These are phyloP conservation scores for Evernia prunastri DNA, from an alignment of 495 filamentous ascomycete species.

Conservation along the genomic window DNA sequence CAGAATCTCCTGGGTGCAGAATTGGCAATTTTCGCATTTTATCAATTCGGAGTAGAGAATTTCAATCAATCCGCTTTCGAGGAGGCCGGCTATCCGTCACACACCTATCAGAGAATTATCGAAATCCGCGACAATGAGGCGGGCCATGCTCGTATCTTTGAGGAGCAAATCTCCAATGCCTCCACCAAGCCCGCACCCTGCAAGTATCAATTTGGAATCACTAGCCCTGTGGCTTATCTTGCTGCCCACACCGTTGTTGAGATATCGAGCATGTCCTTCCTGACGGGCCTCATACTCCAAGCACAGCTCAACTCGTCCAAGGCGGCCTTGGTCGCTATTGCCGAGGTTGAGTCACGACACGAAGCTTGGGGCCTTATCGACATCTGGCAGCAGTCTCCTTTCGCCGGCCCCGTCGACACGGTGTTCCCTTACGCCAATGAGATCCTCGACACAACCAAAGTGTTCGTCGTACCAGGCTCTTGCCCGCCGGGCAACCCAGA, in stretches of 20 bases:
- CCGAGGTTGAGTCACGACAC: slow-evolving; percentile 44
- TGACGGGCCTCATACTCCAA: slow-evolving; percentile 44
- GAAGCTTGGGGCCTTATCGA: slow-evolving; percentile 47
- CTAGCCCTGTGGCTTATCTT: slow-evolving; percentile 37
- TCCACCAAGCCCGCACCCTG: slow-evolving; percentile 49
- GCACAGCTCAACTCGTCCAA: slow-evolving; percentile 35
- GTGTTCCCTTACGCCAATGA: slow-evolving; percentile 49
- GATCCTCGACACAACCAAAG: slow-evolving; percentile 46
- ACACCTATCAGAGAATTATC: slow-evolving; percentile 43
- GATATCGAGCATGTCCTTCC: slow-evolving; percentile 48
- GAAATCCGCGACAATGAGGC: slow-evolving; percentile 54
- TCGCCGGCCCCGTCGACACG: slow-evolving; percentile 46
- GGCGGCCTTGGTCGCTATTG: slow-evolving; percentile 44
- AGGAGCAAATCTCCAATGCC: slow-evolving; percentile 44
- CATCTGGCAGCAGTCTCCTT: slow-evolving; percentile 44
- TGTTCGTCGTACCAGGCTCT: slow-evolving; percentile 42
- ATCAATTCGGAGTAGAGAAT: slow-evolving; percentile 44
- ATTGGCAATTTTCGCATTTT: slow-evolving; percentile 51
- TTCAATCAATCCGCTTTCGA: slow-evolving; percentile 41
- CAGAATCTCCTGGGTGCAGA: slow-evolving; percentile 50
- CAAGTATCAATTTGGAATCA: slow-evolving; percentile 39
- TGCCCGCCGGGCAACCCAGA: slow-evolving; percentile 44
- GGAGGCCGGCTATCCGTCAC: slow-evolving; percentile 37
- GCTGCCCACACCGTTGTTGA: slow-evolving; percentile 44
- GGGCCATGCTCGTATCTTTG: slow-evolving; percentile 51